Percentiles rank a stretch among this genome's conserved stretches.
phyloP scores from a whole-genome alignment of 768 basidiomycete species.

The Tephrocybe rancida region DNA sequence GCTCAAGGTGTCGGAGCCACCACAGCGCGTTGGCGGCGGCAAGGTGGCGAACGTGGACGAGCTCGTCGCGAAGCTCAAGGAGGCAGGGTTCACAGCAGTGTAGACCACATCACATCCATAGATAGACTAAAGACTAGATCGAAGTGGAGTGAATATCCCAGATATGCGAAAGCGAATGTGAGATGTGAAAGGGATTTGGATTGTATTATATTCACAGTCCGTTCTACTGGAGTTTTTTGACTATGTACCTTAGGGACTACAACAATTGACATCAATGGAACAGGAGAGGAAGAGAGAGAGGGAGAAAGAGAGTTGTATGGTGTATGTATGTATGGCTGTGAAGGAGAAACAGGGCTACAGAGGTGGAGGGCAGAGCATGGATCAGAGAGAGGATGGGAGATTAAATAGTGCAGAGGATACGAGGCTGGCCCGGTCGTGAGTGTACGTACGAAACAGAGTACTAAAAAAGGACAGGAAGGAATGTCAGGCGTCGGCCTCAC shows the following conservation, averaged over 20 bases:
- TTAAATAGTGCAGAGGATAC: neutral
- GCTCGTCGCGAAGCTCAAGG: conserved; percentile 85
- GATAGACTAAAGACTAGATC: neutral
- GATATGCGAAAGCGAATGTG: no score
- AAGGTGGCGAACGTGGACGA: conserved; percentile 94
- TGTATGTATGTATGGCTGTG: no score
- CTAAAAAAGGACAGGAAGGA: neutral
- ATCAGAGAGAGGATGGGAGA: neutral
- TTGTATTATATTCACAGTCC: no score
- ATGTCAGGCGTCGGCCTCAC: conserved; percentile 4
- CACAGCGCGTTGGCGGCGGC: conserved; percentile 86
- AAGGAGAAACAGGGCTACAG: conserved; percentile 1
- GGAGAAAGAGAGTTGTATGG: neutral
- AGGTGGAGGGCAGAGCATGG: conserved; percentile 6
- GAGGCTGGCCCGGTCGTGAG: no score
- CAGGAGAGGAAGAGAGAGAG: neutral
- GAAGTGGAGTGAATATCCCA: no score
- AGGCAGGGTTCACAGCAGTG: conserved; percentile 65
- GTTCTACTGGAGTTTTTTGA: conserved; percentile 9
- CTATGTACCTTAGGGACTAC: no score
- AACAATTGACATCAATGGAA: no score
- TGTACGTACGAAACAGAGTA: no score
- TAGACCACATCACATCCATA: conserved; percentile 16
- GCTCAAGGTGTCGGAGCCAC: conserved; percentile 87
- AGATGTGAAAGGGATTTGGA: no score